Evolutionary conservation across 768 basidiomycete genomes (phyloP).

Genomic region (Agrocybe praecox): DNA sequence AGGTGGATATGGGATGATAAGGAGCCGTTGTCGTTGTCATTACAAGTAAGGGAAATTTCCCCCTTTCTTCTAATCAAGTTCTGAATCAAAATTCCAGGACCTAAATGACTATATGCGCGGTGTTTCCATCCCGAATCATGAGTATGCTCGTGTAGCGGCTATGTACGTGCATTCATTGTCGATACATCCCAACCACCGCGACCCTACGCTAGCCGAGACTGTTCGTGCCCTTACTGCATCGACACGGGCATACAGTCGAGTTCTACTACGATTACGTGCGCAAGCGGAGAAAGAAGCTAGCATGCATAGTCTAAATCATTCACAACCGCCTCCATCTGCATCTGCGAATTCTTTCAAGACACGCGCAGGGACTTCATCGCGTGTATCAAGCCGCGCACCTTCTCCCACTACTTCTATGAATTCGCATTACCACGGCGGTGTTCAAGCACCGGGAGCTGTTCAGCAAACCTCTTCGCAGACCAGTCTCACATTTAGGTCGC

Average conservation of each 20-base stretch:
- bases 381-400: conserved; percentile 63
- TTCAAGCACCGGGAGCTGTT: conserved; percentile 18
- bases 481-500: conserved; percentile 57
- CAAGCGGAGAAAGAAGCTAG: conserved; percentile 69
- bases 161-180: conserved; percentile 55
- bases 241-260: conserved; percentile 77
- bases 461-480: conserved; percentile 24
- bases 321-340: conserved; percentile 13
- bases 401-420: conserved; percentile 60
- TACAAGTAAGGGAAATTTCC: conserved; percentile 49
- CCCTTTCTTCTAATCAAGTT: neutral
- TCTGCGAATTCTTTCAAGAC: conserved; percentile 19
- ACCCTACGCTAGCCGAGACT: conserved; percentile 40
- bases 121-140: conserved; percentile 73
- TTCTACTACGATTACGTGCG: conserved; percentile 74
- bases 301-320: conserved; percentile 20
- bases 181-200: conserved; percentile 42
- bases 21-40: conserved; percentile 65
- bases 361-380: conserved; percentile 31
- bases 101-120: conserved; percentile 80
- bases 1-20: conserved; percentile 62
- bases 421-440: conserved; percentile 45
- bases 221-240: conserved; percentile 59
- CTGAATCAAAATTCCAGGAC: conserved; percentile 49
- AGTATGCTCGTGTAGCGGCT: conserved; percentile 64